Evolutionary conservation across 2,329 filamentous ascomycete genomes (phyloP), one percentile per base, ranked within the genome.

Genomic region (Mariannaea sp.): DNA sequence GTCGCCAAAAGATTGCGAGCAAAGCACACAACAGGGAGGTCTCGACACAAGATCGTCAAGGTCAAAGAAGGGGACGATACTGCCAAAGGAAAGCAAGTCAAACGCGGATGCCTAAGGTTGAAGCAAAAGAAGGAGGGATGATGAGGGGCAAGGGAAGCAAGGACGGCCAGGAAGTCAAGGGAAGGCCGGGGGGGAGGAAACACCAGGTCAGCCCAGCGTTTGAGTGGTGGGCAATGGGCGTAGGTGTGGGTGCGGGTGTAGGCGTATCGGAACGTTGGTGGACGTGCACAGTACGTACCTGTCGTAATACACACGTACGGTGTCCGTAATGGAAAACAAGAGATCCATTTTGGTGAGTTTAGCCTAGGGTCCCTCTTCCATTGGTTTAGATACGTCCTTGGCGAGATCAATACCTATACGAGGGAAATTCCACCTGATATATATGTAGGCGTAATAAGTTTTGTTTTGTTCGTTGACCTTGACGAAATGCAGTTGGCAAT

Each of bases 101-200:
- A 30, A n/a, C n/a, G n/a, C 22, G 26, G 51, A 33, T 54, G 40
- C 45, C 45, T 54, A 16, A 33, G 22, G 33, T 24, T 22, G 22
- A 36, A 22, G 41, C 35, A 45, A 27, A 29, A 42, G 43, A 41
- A 48, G 40, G 57, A 46, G 44, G 40, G 58, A 50, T 50, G 49
- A 65, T 55, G 62, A 65, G 62, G 62, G 62, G 62, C 62, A 61
- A 54, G 57, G 49, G 39, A 53, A 38, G 36, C 55, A 52, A 52
- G 55, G 58, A 49, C 49, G 45, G 38, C 47, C 45, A 55, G 35
- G 26, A n/a, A n/a, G n/a, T n/a, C n/a, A n/a, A n/a, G n/a, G n/a
- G n/a, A n/a, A n/a, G n/a, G n/a, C n/a, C n/a, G n/a, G n/a, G n/a
- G n/a, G n/a, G n/a, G n/a, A n/a, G n/a, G n/a, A 41, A 27, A 26